Evolutionary conservation across 2,329 filamentous ascomycete species (phyloP), one percentile per base, ranked within the genome.

Genomic region (Cordyceps fumosorosea): DNA sequence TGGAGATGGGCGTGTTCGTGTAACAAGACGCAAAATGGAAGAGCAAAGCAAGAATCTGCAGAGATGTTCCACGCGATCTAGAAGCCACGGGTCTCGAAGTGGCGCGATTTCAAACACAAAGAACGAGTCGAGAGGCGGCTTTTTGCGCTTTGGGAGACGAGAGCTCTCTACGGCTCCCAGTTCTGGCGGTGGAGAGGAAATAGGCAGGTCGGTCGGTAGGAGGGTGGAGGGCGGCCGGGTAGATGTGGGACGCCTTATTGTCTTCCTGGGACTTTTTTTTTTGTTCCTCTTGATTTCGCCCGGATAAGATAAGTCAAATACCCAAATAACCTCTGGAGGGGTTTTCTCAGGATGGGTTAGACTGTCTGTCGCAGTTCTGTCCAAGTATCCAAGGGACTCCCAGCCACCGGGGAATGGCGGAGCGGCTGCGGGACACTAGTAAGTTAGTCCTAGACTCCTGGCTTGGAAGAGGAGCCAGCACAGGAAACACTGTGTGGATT

Each of bases 101-200:
- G 42, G 42, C 47, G 47, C 50, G 42, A 48, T 34, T 44, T 47
- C 44, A n/a, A 18, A n/a, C 37, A 48, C 37, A 40, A 47, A 54
- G 16, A 54, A 54, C 37, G 57, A 16, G 24, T 40, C 42, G 50
- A 54, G 57, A 34, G 57, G 57, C 51, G 40, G 51, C 26, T 40
- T 48, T 60, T 62, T 51, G 59, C 59, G 56, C 11, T 26, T 57
- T 52, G 59, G 34, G 24, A 32, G 26, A 37, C 34, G 45, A 29
- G 22, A 37, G 59, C 52, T 55, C 29, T 50, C 59, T 24, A 16
- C 10, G 47, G 24, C 50, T 53, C 29, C 12, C 59, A 44, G 34
- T 62, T 37, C 59, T 62, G 55, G 61, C 61, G 61, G 61, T 62
- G 55, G 61, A 58, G 55, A 48, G 55, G 18, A 58, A 62, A 57